phyloP scores from a whole-genome alignment of 805 yeast genomes.

The Yarrowia hollandica region DNA sequence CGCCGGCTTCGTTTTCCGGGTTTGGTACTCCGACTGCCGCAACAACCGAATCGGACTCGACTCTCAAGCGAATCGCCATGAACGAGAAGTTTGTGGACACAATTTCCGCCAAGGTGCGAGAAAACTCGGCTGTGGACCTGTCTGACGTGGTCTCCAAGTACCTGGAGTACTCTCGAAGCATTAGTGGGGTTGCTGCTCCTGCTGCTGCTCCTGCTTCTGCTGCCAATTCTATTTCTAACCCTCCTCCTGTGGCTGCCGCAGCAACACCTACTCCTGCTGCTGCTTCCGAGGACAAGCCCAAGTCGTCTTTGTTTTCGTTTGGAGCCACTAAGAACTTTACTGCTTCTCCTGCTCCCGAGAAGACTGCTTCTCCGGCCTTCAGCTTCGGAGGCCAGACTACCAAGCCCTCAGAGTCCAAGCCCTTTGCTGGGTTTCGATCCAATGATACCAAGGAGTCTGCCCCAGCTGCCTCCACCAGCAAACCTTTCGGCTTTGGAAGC shows the following conservation, averaged over 20 bases:
- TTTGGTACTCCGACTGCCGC: too few relatives aligned
- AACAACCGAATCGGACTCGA: background rate
- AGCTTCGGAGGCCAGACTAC: background rate
- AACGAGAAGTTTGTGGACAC: conserved; percentile 59
- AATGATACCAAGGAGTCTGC: background rate
- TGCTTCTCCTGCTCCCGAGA: background rate
- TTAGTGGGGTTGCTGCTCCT: conserved; percentile 37
- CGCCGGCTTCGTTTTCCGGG: background rate
- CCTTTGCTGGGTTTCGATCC: background rate
- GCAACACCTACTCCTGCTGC: background rate
- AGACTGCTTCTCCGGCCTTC: background rate
- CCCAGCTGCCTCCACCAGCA: background rate
- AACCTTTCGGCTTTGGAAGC: background rate
- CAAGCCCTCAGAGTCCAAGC: background rate
- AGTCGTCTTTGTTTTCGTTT: conserved; percentile 18
- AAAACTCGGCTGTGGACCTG: conserved; percentile 49
- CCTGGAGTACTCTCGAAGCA: conserved; percentile 51
- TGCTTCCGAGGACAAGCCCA: background rate
- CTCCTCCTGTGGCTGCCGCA: background rate
- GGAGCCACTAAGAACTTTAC: conserved; percentile 15
- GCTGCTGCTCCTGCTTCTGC: background rate
- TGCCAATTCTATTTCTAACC: background rate
- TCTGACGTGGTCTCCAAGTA: conserved; percentile 60
- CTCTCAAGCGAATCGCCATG: conserved; percentile 50
- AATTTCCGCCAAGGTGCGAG: conserved; percentile 38